These are phyloP conservation scores for Hypoxylon sp. DNA, from an alignment of 2,329 filamentous ascomycete genomes.

Conservation along the genomic window DNA sequence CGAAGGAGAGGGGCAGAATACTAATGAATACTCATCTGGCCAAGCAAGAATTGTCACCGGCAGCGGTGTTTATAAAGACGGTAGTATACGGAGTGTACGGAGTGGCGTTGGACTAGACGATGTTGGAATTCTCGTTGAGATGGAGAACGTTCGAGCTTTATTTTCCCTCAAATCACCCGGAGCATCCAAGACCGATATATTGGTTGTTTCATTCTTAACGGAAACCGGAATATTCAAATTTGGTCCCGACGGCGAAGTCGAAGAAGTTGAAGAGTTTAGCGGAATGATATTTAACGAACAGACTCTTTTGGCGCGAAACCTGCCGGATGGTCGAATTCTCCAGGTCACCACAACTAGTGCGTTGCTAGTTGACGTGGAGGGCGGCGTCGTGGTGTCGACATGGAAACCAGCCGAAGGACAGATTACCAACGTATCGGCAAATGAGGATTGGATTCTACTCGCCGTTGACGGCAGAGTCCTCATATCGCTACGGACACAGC, in stretches of 20 bases:
- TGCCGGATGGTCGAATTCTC: conserved; percentile 74
- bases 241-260: conserved; percentile 79
- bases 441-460: conserved; percentile 77
- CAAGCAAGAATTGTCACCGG: conserved; percentile 94
- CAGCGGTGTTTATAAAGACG: conserved; percentile 90
- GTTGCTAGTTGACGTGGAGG: conserved; percentile 73
- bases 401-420: conserved; percentile 69
- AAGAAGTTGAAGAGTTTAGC: conserved; percentile 84
- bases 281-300: conserved; percentile 78
- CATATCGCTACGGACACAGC: conserved; percentile 75
- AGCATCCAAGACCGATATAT: conserved; percentile 72
- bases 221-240: conserved; percentile 90
- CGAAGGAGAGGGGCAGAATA: conserved; percentile 79
- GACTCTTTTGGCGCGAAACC: conserved; percentile 79
- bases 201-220: conserved; percentile 84
- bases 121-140: conserved; percentile 83
- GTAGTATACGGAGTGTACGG: conserved; percentile 88
- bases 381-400: conserved; percentile 66
- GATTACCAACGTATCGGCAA: conserved; percentile 86
- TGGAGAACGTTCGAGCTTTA: conserved; percentile 79
- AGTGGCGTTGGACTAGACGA: conserved; percentile 96
- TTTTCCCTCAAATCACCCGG: conserved; percentile 74
- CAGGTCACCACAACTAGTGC: conserved; percentile 80
- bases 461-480: conserved; percentile 82
- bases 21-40: conserved; percentile 93